Percentiles rank a stretch among this genome's conserved stretches.
These are phyloP conservation scores for Coniochaeta prunicola DNA, from an alignment of 2,329 filamentous ascomycete genomes.

Conservation along the genomic window DNA sequence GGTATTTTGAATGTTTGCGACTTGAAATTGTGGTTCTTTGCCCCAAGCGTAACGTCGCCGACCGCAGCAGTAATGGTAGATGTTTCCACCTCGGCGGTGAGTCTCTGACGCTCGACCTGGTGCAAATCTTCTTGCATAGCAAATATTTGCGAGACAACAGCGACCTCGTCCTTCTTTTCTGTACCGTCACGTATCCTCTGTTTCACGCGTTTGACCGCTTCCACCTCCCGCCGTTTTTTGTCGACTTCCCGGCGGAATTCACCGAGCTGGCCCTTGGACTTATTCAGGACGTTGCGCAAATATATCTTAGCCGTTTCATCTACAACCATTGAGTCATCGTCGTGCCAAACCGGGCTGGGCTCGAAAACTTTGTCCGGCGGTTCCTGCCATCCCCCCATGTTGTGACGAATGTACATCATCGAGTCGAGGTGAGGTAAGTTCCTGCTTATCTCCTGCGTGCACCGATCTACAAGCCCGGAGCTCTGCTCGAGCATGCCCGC, in stretches of 20 bases:
- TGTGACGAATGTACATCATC: slow-evolving; percentile 97
- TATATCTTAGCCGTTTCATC: slow-evolving; percentile 87
- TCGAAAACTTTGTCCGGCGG: slow-evolving; percentile 82
- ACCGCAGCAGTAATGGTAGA: slow-evolving; percentile 86
- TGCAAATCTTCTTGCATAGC: slow-evolving; percentile 78
- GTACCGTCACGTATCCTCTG: slow-evolving; percentile 73
- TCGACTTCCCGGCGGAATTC: slow-evolving; percentile 79
- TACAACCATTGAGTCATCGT: slow-evolving; percentile 77
- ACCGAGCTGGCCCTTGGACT: slow-evolving; percentile 77
- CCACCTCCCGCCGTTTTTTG: slow-evolving; percentile 78
- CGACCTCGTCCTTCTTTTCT: slow-evolving; percentile 83
- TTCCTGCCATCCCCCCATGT: slow-evolving; percentile 74
- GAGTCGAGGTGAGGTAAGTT: slow-evolving; percentile 88
- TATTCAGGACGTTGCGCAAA: slow-evolving; percentile 82
- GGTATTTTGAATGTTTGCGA: slow-evolving; percentile 99
- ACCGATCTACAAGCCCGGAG: slow-evolving; percentile 61
- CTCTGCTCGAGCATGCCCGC: slow-evolving; percentile 70
- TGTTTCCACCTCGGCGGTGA: slow-evolving; percentile 89
- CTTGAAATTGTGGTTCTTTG: slow-evolving; percentile 96
- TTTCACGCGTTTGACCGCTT: slow-evolving; percentile 65
- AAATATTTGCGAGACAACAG: slow-evolving; percentile 78
- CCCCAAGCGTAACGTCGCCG: slow-evolving; percentile 85
- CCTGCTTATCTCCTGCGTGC: slow-evolving; percentile 73
- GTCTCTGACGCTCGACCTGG: slow-evolving; percentile 70
- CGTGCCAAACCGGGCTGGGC: slow-evolving; percentile 93